Evolutionary conservation across 2,329 filamentous ascomycete genomes (phyloP).

Genomic region (Aspergillus sp.): DNA sequence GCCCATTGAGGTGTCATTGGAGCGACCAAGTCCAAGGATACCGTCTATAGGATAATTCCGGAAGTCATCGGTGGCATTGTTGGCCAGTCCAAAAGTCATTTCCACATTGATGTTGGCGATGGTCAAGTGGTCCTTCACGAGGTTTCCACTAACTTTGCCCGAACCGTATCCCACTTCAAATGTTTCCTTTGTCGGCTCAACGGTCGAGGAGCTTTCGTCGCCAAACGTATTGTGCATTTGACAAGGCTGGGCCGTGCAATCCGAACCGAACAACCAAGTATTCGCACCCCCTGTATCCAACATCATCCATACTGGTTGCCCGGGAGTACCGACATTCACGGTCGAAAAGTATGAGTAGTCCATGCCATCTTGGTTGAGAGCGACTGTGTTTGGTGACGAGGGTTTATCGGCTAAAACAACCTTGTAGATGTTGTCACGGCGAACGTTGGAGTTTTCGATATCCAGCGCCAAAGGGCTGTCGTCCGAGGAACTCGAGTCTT

Average conservation of each 20-base stretch:
- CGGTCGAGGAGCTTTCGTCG: slow-evolving; percentile 62
- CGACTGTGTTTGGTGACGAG: slow-evolving; percentile 46
- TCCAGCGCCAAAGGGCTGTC: slow-evolving; percentile 32
- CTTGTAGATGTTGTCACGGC: slow-evolving; percentile 50
- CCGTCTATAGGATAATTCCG: slow-evolving; percentile 80
- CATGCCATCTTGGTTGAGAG: slow-evolving; percentile 54
- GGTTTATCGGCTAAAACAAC: slow-evolving; percentile 44
- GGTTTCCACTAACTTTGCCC: slow-evolving; percentile 67
- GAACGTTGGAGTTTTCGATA: slow-evolving; percentile 38
- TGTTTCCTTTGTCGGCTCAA: slow-evolving; percentile 51
- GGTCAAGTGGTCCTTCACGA: slow-evolving; percentile 65
- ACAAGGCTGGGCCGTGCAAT: slow-evolving; percentile 68
- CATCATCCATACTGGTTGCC: slow-evolving; percentile 53
- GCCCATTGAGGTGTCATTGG: slow-evolving; percentile 49
- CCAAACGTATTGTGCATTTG: slow-evolving; percentile 69
- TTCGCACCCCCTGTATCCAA: slow-evolving; percentile 61
- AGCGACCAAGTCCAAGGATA: slow-evolving; percentile 75
- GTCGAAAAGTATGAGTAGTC: slow-evolving; percentile 57
- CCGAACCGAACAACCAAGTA: slow-evolving; percentile 78
- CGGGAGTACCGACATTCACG: slow-evolving; percentile 50
- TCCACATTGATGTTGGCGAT: slow-evolving; percentile 65
- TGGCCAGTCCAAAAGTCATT: slow-evolving; percentile 72
- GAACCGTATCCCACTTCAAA: slow-evolving; percentile 76
- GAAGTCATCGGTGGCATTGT: slow-evolving; percentile 72
- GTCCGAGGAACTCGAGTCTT: slow-evolving; percentile 11